phyloP scores from a whole-genome alignment of 192 early-diverging fungal genomes.

The Coemansia sp. region DNA sequence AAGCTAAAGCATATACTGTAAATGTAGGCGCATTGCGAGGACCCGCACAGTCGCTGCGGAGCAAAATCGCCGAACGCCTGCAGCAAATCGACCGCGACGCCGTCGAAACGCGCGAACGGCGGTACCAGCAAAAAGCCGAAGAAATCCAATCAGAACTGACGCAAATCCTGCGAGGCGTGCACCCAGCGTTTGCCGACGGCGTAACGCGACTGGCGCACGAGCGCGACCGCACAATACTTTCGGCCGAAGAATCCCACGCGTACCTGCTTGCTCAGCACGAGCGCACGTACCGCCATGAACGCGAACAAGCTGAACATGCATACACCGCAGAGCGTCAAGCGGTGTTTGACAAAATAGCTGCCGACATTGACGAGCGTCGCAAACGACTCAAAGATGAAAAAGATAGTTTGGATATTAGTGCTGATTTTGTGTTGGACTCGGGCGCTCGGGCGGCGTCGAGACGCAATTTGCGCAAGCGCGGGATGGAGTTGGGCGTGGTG shows the following conservation, averaged over 20 bases:
- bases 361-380: constrained; percentile 74
- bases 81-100: constrained; percentile 54
- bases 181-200: constrained; percentile 69
- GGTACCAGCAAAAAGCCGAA: constrained; percentile 45
- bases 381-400: constrained; percentile 78
- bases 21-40: not conserved
- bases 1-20: not conserved
- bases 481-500: constrained; percentile 46
- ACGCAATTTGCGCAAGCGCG: constrained; percentile 62
- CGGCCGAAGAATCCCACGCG: constrained; percentile 59
- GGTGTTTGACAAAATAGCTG: constrained; percentile 72
- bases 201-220: constrained; percentile 60
- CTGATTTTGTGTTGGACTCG: constrained; percentile 49
- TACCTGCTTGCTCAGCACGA: constrained; percentile 43
- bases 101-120: constrained; percentile 34
- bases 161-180: constrained; percentile 58
- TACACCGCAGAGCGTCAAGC: constrained; percentile 71
- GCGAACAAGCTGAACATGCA: constrained; percentile 60
- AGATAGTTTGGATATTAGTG: constrained; percentile 78
- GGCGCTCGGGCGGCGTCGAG: constrained; percentile 50
- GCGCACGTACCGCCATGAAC: constrained; percentile 28
- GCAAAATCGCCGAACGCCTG: constrained; percentile 45
- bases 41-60: constrained; percentile 40
- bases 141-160: constrained; percentile 47
- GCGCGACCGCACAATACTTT: constrained; percentile 72